Evolutionary conservation across 352 stramenopile species (phyloP).

Genomic region (Phytophthora kernoviae): DNA sequence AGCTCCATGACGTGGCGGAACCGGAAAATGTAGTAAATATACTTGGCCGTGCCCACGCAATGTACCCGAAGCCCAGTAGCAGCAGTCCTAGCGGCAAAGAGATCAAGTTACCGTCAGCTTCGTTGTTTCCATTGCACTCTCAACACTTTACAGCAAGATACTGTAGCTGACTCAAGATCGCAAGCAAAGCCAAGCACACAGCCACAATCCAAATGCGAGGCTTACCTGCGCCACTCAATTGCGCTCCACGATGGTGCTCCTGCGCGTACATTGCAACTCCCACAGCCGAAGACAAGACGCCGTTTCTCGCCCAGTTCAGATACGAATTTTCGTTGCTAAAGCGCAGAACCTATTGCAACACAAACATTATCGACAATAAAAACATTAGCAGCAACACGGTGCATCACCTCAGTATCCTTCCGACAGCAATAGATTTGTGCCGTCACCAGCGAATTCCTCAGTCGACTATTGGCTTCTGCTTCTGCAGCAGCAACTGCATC

Average conservation of each 20-base stretch:
- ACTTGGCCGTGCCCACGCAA: conserved; percentile 87
- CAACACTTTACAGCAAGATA: background rate
- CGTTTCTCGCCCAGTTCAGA: conserved; percentile 88
- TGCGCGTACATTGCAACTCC: conserved; percentile 89
- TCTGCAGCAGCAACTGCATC: conserved; percentile 26
- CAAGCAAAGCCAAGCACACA: background rate
- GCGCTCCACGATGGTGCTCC: conserved; percentile 85
- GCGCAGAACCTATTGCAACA: conserved; percentile 54
- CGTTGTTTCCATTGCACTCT: background rate
- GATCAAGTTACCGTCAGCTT: conserved; percentile 3
- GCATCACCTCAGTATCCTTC: conserved; percentile 6
- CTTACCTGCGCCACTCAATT: conserved; percentile 78
- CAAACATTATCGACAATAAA: conserved; percentile 1
- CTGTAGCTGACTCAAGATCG: too few relatives aligned
- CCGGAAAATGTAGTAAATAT: conserved; percentile 91
- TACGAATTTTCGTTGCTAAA: conserved; percentile 92
- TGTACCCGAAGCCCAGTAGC: conserved; percentile 87
- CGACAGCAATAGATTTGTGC: background rate
- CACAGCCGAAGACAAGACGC: conserved; percentile 79
- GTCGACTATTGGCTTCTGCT: conserved; percentile 32
- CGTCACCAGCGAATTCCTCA: conserved; percentile 43
- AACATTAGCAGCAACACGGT: conserved; percentile 13
- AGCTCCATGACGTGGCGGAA: conserved; percentile 89
- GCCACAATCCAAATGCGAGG: background rate
- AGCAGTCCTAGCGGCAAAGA: conserved; percentile 48